Base-by-base conservation (phyloP, 345 rosid genomes). In the Citrus hindsii region DNA sequence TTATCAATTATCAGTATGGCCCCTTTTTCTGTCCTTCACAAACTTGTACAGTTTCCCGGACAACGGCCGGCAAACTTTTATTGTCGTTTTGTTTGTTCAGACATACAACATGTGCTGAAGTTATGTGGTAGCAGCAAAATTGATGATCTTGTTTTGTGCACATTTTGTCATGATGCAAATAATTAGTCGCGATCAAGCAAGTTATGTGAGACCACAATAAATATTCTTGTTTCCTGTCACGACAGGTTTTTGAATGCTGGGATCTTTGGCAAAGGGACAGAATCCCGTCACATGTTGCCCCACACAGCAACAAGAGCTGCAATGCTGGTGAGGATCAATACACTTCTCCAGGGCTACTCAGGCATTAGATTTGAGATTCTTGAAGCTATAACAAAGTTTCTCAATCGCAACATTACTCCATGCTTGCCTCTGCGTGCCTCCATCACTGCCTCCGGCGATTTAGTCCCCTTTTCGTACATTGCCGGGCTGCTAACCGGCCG, bases 301-400 rank as follows among this genome's bases (percentile, higher is more conserved):
- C 85, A 64, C 28, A 37, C 80, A 7, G 76, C 81, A 56, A 83
- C 85, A 27, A 85, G 84, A 63, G 88, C 88, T 0, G 86, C 84
- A 7, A 85, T 85, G 88, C 51, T 85, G 14, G 86, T 85, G 40
- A 77, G 88, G 56, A 73, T 83, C 79, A 85, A 85, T 67, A 78
- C 88, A 12, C 82, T 85, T 22, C 86, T 85, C 74, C 88, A 85
- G 25, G 88, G 88, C 27, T 85, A 80, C 61, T 85, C 88, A 8
- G 86, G 86, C 71, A 85, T 85, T 55, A 75, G 86, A 33, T 82
- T 85, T 38, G 84, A 82, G 76, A 78, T 85, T 67, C 81, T 85
- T 10, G 85, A 82, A 68, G 85, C 85, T 35, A 75, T 85, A 18
- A 66, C 80, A 1, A 77, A 75, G 70, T 83, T 85, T 21, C 80